These are phyloP conservation scores for Candida ponderosae DNA, from an alignment of 805 yeast genomes.

Conservation along the genomic window DNA sequence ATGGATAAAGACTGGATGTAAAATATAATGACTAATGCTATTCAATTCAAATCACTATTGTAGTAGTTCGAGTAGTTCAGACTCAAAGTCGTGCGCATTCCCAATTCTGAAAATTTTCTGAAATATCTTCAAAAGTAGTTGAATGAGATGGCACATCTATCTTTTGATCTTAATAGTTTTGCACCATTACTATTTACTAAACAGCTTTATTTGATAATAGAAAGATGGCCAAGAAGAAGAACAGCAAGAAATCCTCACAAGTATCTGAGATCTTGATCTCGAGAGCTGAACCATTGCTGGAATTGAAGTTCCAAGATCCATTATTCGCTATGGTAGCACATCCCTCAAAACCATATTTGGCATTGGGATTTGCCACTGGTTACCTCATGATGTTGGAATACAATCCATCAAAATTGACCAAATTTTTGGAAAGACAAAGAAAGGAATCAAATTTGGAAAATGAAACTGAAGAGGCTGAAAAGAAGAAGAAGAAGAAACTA, in stretches of 20 bases:
- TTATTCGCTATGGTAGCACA: slow-evolving; percentile 75
- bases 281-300: slow-evolving; percentile 23
- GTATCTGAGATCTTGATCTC: slow-evolving; percentile 13
- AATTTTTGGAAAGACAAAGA: slow-evolving; percentile 18
- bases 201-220: not conserved
- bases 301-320: slow-evolving; percentile 43
- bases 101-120: too few species aligned
- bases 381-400: slow-evolving; percentile 58
- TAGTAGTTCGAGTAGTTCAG: too few species aligned
- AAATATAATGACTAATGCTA: too few species aligned
- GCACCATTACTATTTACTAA: too few species aligned
- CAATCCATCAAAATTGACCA: slow-evolving; percentile 38
- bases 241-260: slow-evolving; percentile 9
- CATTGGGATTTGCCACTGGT: slow-evolving; percentile 79
- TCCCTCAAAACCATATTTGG: slow-evolving; percentile 58
- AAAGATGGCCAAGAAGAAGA: slow-evolving; percentile 2
- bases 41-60: too few species aligned
- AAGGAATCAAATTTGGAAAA: slow-evolving; percentile 17
- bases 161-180: too few species aligned
- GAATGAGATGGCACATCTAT: too few species aligned
- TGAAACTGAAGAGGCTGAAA: slow-evolving; percentile 6
- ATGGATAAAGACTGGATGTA: slow-evolving; percentile 2
- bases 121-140: too few species aligned
- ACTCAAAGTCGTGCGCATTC: too few species aligned
- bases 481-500: slow-evolving; percentile 32